Conservation (phyloP, 768 basidiomycete genomes). For the Neoboletus brunneissimus region DNA sequence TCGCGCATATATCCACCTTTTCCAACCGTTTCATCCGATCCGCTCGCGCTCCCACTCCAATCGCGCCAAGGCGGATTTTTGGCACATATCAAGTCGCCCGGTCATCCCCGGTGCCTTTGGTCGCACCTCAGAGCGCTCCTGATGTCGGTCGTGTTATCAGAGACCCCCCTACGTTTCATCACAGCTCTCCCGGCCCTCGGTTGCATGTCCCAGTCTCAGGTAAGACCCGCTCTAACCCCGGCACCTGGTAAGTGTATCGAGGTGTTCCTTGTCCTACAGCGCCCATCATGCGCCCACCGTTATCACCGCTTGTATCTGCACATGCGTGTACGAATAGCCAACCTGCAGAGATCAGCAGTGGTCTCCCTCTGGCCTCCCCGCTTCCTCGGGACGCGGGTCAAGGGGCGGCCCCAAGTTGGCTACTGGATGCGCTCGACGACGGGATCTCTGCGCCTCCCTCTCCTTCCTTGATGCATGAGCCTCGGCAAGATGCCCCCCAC, state of each 20-base stretch:
- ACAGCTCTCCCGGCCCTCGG: constrained; percentile 11
- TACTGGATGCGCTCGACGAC: constrained; percentile 2
- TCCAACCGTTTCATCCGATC: not conserved
- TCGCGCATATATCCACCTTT: constrained; percentile 18
- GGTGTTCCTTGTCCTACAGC: constrained; percentile 6
- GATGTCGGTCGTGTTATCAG: not conserved
- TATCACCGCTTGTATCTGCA: not conserved
- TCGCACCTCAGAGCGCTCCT: not conserved
- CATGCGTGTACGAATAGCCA: not conserved
- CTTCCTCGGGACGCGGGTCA: not conserved
- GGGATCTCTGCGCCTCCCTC: not conserved
- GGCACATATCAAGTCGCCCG: not conserved
- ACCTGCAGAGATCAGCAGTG: not conserved
- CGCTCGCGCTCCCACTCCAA: not conserved
- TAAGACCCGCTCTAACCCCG: constrained; percentile 6
- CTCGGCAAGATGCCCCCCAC: not conserved
- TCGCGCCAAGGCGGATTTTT: not conserved
- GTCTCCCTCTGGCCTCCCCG: not conserved
- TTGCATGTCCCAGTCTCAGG: constrained; percentile 6
- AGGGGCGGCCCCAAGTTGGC: constrained; percentile 5
- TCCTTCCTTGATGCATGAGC: not conserved
- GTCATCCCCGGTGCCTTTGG: constrained; percentile 7
- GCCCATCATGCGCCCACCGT: not conserved
- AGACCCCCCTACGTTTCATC: not conserved
- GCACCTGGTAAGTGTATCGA: constrained; percentile 7